Evolutionary conservation across 352 stramenopile species (phyloP).

Genomic region (Phytophthora rubi): DNA sequence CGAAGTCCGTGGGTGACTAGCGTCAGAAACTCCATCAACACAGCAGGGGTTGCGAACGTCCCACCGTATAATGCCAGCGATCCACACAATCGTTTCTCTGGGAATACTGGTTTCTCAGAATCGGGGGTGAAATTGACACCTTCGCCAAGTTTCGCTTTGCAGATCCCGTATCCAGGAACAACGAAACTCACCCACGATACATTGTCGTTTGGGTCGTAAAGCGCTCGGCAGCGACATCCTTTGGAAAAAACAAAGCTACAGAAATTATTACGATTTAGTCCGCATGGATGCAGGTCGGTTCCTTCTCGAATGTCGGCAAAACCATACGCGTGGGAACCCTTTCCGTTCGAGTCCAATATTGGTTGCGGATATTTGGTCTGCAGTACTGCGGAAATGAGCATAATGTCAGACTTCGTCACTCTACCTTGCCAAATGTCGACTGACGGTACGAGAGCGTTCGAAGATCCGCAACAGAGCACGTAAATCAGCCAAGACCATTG

Average conservation of each 20-base stretch:
- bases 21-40: not conserved
- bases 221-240: not conserved
- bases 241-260: not conserved
- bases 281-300: too few relatives aligned
- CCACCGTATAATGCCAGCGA: not conserved
- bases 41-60: too few relatives aligned
- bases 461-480: too few relatives aligned
- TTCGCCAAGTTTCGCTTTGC: not conserved
- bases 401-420: not conserved
- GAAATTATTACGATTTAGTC: not conserved
- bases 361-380: not conserved
- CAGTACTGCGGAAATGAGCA: not conserved
- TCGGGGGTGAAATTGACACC: not conserved
- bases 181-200: not conserved
- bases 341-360: too few relatives aligned
- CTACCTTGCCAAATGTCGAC: not conserved
- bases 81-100: not conserved
- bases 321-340: not conserved
- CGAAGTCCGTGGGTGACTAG: not conserved
- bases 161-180: slow-evolving; percentile 5
- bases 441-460: not conserved
- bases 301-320: not conserved
- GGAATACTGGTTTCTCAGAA: not conserved
- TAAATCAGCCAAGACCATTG: not conserved
- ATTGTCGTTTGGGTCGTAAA: not conserved